A percentile compares a stretch with the other conserved stretches of the same genome.
Evolutionary conservation across 129 eudicot genomes (phyloP).

Genomic region (Cynara cardunculus): DNA sequence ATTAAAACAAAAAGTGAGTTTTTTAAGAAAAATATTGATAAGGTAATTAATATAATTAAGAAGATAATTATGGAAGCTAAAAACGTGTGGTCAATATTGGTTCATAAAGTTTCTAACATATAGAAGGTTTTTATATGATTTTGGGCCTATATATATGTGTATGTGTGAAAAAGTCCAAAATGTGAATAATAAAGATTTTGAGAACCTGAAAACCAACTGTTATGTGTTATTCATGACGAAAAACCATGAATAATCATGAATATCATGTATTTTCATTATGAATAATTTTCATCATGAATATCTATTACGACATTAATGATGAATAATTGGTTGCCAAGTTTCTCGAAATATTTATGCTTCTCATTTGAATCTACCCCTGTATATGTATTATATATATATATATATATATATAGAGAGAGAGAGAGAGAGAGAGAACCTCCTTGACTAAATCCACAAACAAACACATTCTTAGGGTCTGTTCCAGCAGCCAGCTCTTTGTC

Average conservation of each 20-base stretch:
- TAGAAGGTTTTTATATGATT: too few species aligned
- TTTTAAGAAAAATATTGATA: too few species aligned
- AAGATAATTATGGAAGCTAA: too few species aligned
- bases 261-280: background rate
- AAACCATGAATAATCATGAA: background rate
- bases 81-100: too few species aligned
- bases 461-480: constrained; percentile 70
- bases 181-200: too few species aligned
- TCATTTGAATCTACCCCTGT: background rate
- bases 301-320: too few species aligned
- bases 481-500: constrained; percentile 93
- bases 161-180: too few species aligned
- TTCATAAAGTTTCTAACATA: too few species aligned
- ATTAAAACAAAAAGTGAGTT: too few species aligned
- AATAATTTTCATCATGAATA: too few species aligned
- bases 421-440: constrained; percentile 53
- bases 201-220: background rate
- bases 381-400: background rate
- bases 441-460: constrained; percentile 98
- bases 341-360: background rate
- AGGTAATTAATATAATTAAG: too few species aligned
- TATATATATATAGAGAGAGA: background rate
- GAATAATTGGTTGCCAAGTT: background rate
- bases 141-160: too few species aligned
- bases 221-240: background rate